Evolutionary conservation across 2,329 filamentous ascomycete genomes (phyloP).

Genomic region (Calycina marina): DNA sequence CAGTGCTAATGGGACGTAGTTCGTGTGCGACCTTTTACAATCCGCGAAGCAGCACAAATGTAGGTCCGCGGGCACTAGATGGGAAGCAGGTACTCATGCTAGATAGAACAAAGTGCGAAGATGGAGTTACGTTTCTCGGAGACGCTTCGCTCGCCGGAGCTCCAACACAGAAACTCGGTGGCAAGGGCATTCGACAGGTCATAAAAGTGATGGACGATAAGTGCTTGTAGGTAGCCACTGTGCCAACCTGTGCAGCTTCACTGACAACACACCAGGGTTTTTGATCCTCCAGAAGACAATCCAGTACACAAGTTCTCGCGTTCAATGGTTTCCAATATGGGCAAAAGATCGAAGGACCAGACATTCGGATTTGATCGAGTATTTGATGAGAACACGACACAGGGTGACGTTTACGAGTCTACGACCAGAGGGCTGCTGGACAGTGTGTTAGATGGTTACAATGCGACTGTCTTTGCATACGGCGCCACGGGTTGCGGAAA

Average conservation of each 20-base stretch:
- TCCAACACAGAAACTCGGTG: conserved; percentile 69
- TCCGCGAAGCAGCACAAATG: conserved; percentile 89
- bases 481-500: conserved; percentile 97
- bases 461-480: conserved; percentile 97
- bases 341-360: conserved; percentile 92
- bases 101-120: conserved; percentile 44
- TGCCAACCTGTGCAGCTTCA: not conserved
- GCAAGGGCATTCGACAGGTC: conserved; percentile 77
- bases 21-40: conserved; percentile 60
- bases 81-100: conserved; percentile 8
- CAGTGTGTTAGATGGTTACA: conserved; percentile 92
- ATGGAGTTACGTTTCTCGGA: conserved; percentile 83
- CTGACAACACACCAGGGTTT: conserved; percentile 48
- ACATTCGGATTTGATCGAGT: conserved; percentile 94
- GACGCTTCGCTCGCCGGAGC: conserved; percentile 86
- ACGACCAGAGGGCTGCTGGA: conserved; percentile 85
- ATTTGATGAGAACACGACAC: conserved; percentile 88
- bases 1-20: conserved; percentile 29
- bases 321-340: conserved; percentile 60
- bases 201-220: conserved; percentile 95
- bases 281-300: conserved; percentile 92
- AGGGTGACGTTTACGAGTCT: conserved; percentile 87
- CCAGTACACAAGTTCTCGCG: conserved; percentile 77
- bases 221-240: conserved; percentile 50
- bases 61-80: conserved; percentile 24